phyloP scores from a whole-genome alignment of 495 filamentous ascomycete species.

The Penicillium malachiteum region DNA sequence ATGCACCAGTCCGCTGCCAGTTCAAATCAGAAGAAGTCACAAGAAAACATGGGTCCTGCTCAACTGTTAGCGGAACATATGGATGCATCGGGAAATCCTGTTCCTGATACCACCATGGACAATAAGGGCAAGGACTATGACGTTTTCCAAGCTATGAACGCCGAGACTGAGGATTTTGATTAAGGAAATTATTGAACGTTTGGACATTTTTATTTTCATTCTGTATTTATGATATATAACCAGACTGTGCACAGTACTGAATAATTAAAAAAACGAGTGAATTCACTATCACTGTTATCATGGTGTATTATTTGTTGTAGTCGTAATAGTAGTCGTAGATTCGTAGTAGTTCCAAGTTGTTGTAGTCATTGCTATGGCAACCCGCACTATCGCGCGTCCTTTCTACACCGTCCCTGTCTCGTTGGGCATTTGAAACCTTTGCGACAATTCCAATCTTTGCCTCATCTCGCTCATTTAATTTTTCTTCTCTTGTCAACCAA shows the following conservation, averaged over 20 bases:
- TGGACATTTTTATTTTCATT: neutral
- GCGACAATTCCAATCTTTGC: neutral
- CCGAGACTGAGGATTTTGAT: constrained; percentile 34
- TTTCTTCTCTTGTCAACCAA: neutral
- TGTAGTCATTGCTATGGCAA: constrained; percentile 32
- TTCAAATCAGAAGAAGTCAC: constrained; percentile 7
- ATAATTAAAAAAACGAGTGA: neutral
- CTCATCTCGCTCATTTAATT: neutral
- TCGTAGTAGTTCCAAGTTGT: no score
- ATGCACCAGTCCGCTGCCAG: constrained; percentile 8
- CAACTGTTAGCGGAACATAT: constrained; percentile 32
- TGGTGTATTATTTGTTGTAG: no score
- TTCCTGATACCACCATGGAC: constrained; percentile 28
- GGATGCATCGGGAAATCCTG: constrained; percentile 34
- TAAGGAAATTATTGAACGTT: constrained; percentile 10
- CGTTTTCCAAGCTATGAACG: constrained; percentile 28
- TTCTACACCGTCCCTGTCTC: neutral
- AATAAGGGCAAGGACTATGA: constrained; percentile 26
- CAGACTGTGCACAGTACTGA: neutral
- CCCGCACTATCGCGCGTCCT: neutral
- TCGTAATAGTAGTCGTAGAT: no score
- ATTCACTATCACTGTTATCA: neutral
- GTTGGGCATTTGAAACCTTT: neutral
- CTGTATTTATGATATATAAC: neutral
- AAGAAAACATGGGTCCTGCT: constrained; percentile 26